A percentile compares a stretch with the other conserved stretches of the same genome.
Conservation (phyloP, 2,329 filamentous ascomycete genomes). For the Cytospora piceicola region DNA sequence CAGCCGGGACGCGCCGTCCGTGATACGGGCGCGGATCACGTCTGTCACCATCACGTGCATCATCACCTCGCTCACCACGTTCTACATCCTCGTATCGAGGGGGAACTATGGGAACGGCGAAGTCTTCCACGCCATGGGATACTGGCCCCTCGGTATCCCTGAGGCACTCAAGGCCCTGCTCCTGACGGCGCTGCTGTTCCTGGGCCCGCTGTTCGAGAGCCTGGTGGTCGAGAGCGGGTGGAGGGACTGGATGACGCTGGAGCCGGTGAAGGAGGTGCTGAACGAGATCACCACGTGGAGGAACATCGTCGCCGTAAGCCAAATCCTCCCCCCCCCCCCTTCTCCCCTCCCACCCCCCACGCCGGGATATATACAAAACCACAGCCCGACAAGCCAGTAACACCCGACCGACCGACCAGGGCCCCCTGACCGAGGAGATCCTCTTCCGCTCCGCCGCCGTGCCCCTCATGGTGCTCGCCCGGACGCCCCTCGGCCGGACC, state of each 20-base stretch:
- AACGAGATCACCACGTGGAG: constrained; percentile 81
- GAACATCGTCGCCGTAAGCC: constrained; percentile 79
- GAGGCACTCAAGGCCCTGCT: constrained; percentile 69
- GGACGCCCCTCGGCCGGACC: constrained; percentile 59
- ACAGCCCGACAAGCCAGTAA: background rate
- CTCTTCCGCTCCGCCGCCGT: constrained; percentile 89
- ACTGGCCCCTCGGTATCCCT: constrained; percentile 73
- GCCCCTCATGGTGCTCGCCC: constrained; percentile 77
- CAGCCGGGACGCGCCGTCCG: constrained; percentile 84
- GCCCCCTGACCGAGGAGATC: constrained; percentile 88
- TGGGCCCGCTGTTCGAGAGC: constrained; percentile 80
- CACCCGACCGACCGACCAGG: constrained; percentile 58
- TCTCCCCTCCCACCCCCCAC: constrained; percentile 3
- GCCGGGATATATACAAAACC: background rate
- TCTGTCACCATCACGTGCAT: constrained; percentile 78
- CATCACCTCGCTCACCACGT: constrained; percentile 67
- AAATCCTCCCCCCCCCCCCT: background rate
- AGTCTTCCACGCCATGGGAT: constrained; percentile 72
- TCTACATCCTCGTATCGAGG: constrained; percentile 64
- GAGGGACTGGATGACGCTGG: constrained; percentile 64
- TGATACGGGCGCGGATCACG: constrained; percentile 84
- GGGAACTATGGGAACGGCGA: constrained; percentile 48
- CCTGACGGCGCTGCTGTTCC: constrained; percentile 78
- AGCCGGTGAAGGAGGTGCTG: constrained; percentile 62
- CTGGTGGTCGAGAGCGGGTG: constrained; percentile 74